These are phyloP conservation scores for Fusarium bactridioides DNA, from an alignment of 2,329 filamentous ascomycete genomes.

Conservation along the genomic window DNA sequence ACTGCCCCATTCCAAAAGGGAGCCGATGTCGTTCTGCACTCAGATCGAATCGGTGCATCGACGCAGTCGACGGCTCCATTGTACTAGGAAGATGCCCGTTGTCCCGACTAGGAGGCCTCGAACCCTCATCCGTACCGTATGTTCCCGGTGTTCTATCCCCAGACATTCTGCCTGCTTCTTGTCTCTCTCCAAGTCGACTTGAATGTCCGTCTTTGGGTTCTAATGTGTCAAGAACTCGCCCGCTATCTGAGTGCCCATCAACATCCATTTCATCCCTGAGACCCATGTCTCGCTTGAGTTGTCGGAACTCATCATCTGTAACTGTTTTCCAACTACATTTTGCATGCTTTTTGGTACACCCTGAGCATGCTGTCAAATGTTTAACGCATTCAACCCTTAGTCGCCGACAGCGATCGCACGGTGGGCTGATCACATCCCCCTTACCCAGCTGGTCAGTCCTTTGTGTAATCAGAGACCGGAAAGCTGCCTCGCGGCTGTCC, in stretches of 20 bases:
- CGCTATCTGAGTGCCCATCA: conserved; percentile 28
- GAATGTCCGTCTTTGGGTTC: conserved; percentile 22
- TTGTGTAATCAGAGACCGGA: conserved; percentile 69
- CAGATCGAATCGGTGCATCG: conserved; percentile 35
- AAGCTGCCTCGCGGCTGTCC: conserved; percentile 43
- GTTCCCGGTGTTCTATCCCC: conserved; percentile 33
- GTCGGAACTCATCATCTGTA: conserved; percentile 70
- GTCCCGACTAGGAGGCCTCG: conserved; percentile 34
- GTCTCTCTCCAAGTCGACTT: conserved; percentile 20
- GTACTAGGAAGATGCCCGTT: conserved; percentile 28
- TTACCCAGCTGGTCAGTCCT: conserved; percentile 79
- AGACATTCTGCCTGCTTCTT: conserved; percentile 21
- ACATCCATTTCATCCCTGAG: conserved; percentile 22
- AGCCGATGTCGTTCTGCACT: conserved; percentile 34
- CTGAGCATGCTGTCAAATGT: conserved; percentile 84
- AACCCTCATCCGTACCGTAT: conserved; percentile 29
- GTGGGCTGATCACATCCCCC: conserved; percentile 79
- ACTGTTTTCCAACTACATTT: conserved; percentile 87
- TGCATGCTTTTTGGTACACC: conserved; percentile 89
- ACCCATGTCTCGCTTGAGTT: conserved; percentile 43
- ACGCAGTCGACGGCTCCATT: conserved; percentile 31
- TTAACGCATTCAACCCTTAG: conserved; percentile 85
- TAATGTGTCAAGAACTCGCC: conserved; percentile 12
- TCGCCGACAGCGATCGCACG: conserved; percentile 83
- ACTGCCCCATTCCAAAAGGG: conserved; percentile 16